A percentile compares a stretch with the other conserved stretches of the same genome.
Conservation (phyloP, 176 grass and related monocot species). For the bread wheat (Triticum aestivum) region DNA sequence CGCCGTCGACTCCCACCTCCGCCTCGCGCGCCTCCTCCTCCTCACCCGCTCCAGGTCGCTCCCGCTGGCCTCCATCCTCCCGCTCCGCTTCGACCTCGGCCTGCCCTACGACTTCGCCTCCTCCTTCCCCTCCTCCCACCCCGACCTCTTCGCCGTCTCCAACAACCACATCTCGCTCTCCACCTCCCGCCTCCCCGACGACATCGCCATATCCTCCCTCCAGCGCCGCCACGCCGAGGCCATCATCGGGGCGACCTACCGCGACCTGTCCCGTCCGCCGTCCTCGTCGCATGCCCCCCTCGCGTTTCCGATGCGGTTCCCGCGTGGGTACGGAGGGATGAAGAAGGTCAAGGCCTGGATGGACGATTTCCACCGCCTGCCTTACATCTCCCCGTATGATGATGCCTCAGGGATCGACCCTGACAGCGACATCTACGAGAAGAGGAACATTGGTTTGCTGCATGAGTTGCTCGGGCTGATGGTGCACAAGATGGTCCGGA, state of each 20-base stretch:
- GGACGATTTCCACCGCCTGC: slow-evolving; percentile 86
- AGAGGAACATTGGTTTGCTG: slow-evolving; percentile 77
- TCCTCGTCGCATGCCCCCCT: slow-evolving; percentile 64
- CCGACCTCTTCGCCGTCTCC: slow-evolving; percentile 60
- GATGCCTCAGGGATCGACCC: slow-evolving; percentile 77
- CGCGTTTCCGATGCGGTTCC: slow-evolving; percentile 88
- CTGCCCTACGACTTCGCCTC: slow-evolving; percentile 68
- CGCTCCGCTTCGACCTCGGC: slow-evolving; percentile 89
- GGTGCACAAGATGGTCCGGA: slow-evolving; percentile 90
- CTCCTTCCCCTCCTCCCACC: slow-evolving; percentile 46
- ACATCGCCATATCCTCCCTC: slow-evolving; percentile 64
- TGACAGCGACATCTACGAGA: slow-evolving; percentile 93
- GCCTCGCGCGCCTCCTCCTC: slow-evolving; percentile 80
- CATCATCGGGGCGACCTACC: slow-evolving; percentile 53
- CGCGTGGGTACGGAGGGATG: slow-evolving; percentile 85
- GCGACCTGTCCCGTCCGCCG: slow-evolving; percentile 54
- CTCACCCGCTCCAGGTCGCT: slow-evolving; percentile 67
- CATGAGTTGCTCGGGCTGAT: slow-evolving; percentile 84
- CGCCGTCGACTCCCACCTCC: slow-evolving; percentile 57
- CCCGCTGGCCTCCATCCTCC: slow-evolving; percentile 58
- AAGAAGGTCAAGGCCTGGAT: slow-evolving; percentile 96
- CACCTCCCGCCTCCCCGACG: slow-evolving; percentile 36
- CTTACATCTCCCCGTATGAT: slow-evolving; percentile 90
- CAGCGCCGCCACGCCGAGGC: slow-evolving; percentile 56
- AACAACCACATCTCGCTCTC: slow-evolving; percentile 55